These are phyloP conservation scores for Solanum stenotomum DNA, from an alignment of 257 asterid species.

Conservation along the genomic window DNA sequence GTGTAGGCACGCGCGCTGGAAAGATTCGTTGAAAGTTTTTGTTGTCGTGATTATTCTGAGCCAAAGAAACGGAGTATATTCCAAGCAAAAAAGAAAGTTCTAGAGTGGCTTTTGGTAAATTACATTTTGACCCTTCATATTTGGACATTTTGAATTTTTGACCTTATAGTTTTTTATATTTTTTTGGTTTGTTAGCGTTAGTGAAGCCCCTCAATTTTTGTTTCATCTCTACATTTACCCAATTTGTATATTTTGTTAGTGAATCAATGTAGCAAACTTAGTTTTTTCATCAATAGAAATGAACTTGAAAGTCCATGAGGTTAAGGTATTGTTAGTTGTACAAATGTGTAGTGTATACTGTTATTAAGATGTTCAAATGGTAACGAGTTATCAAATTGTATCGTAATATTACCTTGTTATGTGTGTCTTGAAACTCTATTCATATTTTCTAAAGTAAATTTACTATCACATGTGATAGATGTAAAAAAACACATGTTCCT, in stretches of 20 bases:
- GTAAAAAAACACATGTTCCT: no score
- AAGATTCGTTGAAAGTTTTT: neutral
- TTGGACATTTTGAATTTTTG: neutral
- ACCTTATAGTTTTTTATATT: neutral
- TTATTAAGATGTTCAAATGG: neutral
- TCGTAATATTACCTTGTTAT: no score
- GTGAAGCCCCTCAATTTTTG: neutral
- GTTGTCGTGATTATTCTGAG: neutral
- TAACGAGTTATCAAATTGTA: no score
- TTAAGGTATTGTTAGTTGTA: no score
- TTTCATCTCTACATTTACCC: neutral
- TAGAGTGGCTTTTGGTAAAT: neutral
- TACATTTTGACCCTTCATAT: neutral
- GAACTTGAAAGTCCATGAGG: neutral
- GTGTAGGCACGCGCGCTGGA: neutral
- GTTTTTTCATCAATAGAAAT: neutral
- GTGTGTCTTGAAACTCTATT: no score
- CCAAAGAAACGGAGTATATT: neutral
- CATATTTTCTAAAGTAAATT: no score
- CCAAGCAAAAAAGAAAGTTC: constrained; percentile 4
- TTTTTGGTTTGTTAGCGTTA: neutral
- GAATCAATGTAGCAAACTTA: neutral
- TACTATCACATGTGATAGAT: no score
- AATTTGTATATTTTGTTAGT: neutral
- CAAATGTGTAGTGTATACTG: neutral